Evolutionary conservation across 371 early-diverging fungal genomes (phyloP), one percentile per base, ranked within the genome.

Genomic region (Lichtheimia ramosa): DNA sequence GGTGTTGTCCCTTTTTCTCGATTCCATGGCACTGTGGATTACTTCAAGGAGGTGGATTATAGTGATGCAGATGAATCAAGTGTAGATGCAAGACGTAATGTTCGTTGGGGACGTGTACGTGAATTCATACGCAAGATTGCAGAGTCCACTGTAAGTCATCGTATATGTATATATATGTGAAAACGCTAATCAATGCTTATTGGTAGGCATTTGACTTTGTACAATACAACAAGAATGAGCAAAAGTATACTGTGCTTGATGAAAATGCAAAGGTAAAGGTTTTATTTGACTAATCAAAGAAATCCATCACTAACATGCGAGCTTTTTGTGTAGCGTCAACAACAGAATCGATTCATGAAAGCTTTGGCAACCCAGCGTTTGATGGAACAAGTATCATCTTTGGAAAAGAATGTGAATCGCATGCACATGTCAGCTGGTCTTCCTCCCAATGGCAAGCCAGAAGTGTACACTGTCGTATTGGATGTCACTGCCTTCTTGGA

Each of bases 291-390:
- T 6, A 52, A 7, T 5, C 14, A 43, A 48, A 39, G 16, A 51
- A 5, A 13, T 42, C 21, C 2, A 3, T 15, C 14, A 25, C 18
- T 18, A 2, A 46, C n/a, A 46, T 8, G n/a, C 16, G 46, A 14
- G 7, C 0, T 5, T 10, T 23, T 13, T 54, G 25, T 54, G 25
- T 28, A 84, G 80, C 77, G 78, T 54, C 76, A 79, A 54, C 82
- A 85, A 53, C 74, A 75, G 57, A 75, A 75, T 28, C 74, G 83
- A 49, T 68, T 84, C 14, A 84, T 87, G 82, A 79, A 82, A 60
- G 81, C 84, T 2, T 68, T 90, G 46, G 90, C 88, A 14, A 73
- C 84, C 4, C 85, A 87, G 49, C 81, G 82, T 34, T 61, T 90
- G 8, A 79, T 81, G 69, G 84, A 84, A 51, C 86, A 90, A 68